Conservation (phyloP, 2,329 filamentous ascomycete genomes). For the Colletotrichum sp. region DNA sequence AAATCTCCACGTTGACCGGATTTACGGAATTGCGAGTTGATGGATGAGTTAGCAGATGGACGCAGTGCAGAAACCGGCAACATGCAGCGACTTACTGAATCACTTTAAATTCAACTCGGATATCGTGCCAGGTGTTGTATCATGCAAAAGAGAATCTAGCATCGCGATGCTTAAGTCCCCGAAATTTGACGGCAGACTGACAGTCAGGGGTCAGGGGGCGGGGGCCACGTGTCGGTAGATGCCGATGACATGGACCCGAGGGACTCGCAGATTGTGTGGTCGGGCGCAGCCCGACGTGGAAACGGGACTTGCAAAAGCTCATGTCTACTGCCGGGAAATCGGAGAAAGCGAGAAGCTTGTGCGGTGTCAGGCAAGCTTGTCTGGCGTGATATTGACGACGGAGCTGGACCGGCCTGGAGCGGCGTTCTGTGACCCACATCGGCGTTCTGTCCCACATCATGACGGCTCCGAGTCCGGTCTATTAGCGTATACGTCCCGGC, state of each 20-base stretch:
- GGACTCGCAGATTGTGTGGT: neutral
- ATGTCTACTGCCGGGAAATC: neutral
- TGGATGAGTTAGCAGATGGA: neutral
- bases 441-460: neutral
- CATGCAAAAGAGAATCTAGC: neutral
- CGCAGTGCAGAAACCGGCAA: neutral
- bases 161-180: neutral
- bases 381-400: neutral
- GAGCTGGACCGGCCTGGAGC: neutral
- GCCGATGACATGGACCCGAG: neutral
- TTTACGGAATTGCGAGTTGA: neutral
- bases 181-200: neutral
- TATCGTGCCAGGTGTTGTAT: neutral
- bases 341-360: neutral
- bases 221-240: neutral
- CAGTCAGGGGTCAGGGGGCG: neutral
- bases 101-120: neutral
- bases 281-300: neutral
- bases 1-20: neutral
- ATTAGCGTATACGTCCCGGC: neutral
- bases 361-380: neutral
- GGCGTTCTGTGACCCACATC: neutral
- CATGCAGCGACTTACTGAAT: neutral
- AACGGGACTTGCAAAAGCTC: neutral
- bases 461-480: neutral